Evolutionary conservation across 345 rosid species (phyloP).

Genomic region (Draba incana): DNA sequence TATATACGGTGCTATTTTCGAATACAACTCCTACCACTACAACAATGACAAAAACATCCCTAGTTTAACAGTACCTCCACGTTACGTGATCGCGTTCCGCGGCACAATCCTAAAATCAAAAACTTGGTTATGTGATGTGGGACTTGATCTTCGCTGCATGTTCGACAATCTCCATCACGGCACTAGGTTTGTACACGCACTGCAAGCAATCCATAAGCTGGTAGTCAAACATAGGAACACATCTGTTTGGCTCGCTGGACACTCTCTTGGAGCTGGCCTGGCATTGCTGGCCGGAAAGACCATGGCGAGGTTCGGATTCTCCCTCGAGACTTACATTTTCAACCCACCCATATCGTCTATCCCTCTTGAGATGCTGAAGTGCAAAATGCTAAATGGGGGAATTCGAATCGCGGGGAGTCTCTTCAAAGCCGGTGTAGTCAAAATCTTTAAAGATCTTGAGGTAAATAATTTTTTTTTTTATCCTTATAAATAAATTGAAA

Average conservation of each 20-base stretch:
- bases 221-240: slow-evolving; percentile 30
- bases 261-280: slow-evolving; percentile 67
- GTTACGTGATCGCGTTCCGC: slow-evolving; percentile 61
- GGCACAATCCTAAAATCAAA: slow-evolving; percentile 49
- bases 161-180: slow-evolving; percentile 48
- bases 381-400: slow-evolving; percentile 43
- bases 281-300: slow-evolving; percentile 60
- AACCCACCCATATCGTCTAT: slow-evolving; percentile 62
- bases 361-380: slow-evolving; percentile 49
- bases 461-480: neutral
- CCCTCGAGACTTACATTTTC: slow-evolving; percentile 54
- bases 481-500: too few relatives aligned
- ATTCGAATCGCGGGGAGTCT: slow-evolving; percentile 46
- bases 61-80: slow-evolving; percentile 39
- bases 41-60: neutral
- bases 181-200: slow-evolving; percentile 47
- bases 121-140: slow-evolving; percentile 40
- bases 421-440: slow-evolving; percentile 50
- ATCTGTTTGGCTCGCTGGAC: slow-evolving; percentile 62
- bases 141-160: slow-evolving; percentile 41
- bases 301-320: slow-evolving; percentile 40
- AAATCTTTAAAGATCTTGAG: neutral
- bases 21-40: slow-evolving; percentile 22
- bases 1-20: slow-evolving; percentile 63
- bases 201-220: slow-evolving; percentile 39